A percentile compares a stretch with the other conserved stretches of the same genome.
Evolutionary conservation across 2,329 filamentous ascomycete genomes (phyloP).

Genomic region (Aureobasidium namibiae): DNA sequence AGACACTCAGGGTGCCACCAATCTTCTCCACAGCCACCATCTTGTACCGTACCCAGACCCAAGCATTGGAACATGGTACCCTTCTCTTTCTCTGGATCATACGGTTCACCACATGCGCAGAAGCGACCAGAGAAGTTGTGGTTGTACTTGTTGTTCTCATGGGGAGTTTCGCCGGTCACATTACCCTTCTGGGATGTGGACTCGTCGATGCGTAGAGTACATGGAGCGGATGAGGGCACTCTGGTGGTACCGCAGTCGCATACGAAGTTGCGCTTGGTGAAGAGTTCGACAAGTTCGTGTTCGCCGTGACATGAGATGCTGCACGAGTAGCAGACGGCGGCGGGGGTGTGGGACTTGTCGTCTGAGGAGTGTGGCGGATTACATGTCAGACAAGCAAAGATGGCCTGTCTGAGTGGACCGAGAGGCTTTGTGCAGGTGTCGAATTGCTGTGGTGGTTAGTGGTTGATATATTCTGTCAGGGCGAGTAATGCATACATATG

Average conservation of each 20-base stretch:
- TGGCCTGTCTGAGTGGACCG: constrained; percentile 74
- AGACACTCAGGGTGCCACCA: constrained; percentile 97
- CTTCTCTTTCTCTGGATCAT: constrained; percentile 81
- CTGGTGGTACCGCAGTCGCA: constrained; percentile 93
- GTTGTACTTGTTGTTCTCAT: constrained; percentile 77
- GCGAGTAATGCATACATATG: too few species aligned
- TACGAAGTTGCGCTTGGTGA: constrained; percentile 88
- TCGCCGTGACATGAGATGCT: constrained; percentile 96
- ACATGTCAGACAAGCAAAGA: constrained; percentile 92
- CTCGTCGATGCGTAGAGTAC: constrained; percentile 64
- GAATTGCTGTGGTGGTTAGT: too few species aligned
- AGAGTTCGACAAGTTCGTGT: constrained; percentile 89
- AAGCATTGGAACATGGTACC: constrained; percentile 98
- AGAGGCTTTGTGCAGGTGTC: constrained; percentile 87
- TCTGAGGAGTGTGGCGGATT: constrained; percentile 64
- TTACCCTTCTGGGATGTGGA: constrained; percentile 66
- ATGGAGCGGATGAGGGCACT: constrained; percentile 58
- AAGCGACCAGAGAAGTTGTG: constrained; percentile 92
- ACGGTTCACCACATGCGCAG: constrained; percentile 80
- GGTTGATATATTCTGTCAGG: too few species aligned
- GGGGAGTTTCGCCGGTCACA: constrained; percentile 67
- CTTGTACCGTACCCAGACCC: constrained; percentile 69
- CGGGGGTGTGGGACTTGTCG: constrained; percentile 58
- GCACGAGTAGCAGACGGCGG: constrained; percentile 92
- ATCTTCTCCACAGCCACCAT: constrained; percentile 88